Evolutionary conservation across 2,329 filamentous ascomycete genomes (phyloP), one percentile per base, ranked within the genome.

Genomic region (Fusarium pilosicola): DNA sequence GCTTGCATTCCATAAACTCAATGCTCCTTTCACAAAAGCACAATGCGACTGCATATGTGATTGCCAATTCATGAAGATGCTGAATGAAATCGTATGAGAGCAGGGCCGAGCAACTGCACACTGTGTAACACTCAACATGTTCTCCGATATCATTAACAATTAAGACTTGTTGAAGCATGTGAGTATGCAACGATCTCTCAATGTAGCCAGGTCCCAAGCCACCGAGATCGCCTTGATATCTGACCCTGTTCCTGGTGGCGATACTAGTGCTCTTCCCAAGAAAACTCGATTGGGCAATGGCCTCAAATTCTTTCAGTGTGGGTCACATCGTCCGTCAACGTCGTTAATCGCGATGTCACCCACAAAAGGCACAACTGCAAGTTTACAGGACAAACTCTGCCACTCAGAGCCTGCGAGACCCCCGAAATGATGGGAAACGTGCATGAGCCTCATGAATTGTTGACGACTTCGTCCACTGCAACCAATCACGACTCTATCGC

Each of bases 191-290:
- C 65, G 24, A 54, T 62, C 62, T 49, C 54, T 44, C 32, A 28
- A 67, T 36, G 42, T 39, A 36, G 62, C 61, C 60, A 69, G 51
- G 55, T 46, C 51, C 41, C 46, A 56, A 57, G 68, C 60, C 51
- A 41, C 68, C 57, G 32, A 62, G 49, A 58, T 58, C 60, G 17
- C 68, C 56, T 61, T 52, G 24, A 51, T 49, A 28, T 74, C 56
- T 61, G 60, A 73, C 73, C 72, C 68, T 70, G 60, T 74, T 75
- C 72, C 68, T 70, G 63, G 71, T 72, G 60, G 72, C 71, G 41
- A 74, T 71, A 52, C 44, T 51, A 58, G 64, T 48, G 55, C 56
- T 39, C 49, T 20, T 44, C 44, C 45, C 22, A 51, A 11, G 39
- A 24, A 26, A 57, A 38, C 39, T 58, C 42, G 28, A 74, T 74